Evolutionary conservation across 2,329 filamentous ascomycete genomes (phyloP), one percentile per base, ranked within the genome.

Genomic region (Xylariaceae sp.): DNA sequence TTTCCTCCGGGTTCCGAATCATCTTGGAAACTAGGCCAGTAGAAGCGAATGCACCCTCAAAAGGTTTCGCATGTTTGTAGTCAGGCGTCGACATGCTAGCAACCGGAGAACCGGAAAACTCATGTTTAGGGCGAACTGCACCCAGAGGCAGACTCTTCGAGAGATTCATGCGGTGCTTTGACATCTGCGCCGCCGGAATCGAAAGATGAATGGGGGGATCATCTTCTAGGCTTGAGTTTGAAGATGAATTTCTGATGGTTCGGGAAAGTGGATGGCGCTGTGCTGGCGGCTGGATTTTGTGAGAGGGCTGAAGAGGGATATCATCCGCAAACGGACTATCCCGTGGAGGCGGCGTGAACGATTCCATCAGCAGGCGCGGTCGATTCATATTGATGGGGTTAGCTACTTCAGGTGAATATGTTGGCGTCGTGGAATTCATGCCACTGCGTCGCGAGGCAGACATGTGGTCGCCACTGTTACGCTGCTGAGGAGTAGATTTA

Each of bases 1-100:
- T 82, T 55, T 90, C 83, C 66, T 97, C 90, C 0, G 87, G 83
- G 72, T 90, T 87, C 59, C 90, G 87, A 70, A 94, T 95, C 73
- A 95, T 90, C 77, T 99, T 99, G 9, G 94, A 97, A 56, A 99
- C 88, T 34, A 99, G 78, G 1, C 93, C 92, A 0, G 94, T 97
- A 1, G 94, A 97, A 80, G 91, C 92, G 75, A 97, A 97, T 5
- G 92, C 92, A 47, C 89, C 86, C 37, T 89, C 87, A 58, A 89
- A 82, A 18, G 92, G 88, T 70, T 87, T 91, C 6, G 85, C 88
- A 54, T 84, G 79, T 73, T 90, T 92, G 75, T 89, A 94, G 56
- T 88, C 82, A 0, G 90, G 90, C 0, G 90, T 95, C 37, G 88
- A 87, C 65, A 90, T 87, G 51, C 68, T 70, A n/a, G 51, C 66